Percentiles rank a stretch among this genome's conserved stretches.
phyloP scores from a whole-genome alignment of 1,139 yeast genomes.

The Pichia sp. region DNA sequence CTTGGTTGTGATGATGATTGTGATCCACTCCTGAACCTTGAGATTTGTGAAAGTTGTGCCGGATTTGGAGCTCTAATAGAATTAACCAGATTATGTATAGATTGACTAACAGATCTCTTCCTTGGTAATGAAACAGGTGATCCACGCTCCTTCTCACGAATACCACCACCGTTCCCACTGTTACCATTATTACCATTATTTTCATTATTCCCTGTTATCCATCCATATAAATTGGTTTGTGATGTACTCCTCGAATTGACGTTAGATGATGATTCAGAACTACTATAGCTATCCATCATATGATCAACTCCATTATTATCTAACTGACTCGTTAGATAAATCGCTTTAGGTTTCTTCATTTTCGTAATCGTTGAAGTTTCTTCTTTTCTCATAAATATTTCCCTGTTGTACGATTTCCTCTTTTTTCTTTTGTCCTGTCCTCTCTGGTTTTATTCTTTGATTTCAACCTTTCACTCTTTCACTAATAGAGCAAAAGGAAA shows the following conservation, averaged over 20 bases:
- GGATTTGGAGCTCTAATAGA: constrained; percentile 20
- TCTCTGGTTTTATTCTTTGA: too few relatives aligned
- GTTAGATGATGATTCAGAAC: neutral
- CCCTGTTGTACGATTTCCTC: too few relatives aligned
- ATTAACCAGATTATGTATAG: constrained; percentile 20
- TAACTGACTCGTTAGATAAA: neutral
- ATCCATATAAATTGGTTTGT: neutral
- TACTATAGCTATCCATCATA: too few relatives aligned
- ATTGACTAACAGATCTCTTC: constrained; percentile 23
- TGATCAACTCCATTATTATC: neutral
- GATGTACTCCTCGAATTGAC: neutral
- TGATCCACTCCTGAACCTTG: constrained; percentile 7
- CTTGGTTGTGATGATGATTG: constrained; percentile 5
- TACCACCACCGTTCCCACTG: too few relatives aligned
- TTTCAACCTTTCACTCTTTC: too few relatives aligned
- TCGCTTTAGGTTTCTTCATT: too few relatives aligned
- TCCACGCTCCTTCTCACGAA: neutral
- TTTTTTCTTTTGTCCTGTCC: too few relatives aligned
- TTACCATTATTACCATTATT: too few relatives aligned
- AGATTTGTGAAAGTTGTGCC: constrained; percentile 1
- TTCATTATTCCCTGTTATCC: too few relatives aligned
- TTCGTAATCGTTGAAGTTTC: too few relatives aligned
- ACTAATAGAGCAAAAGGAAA: too few relatives aligned
- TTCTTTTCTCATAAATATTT: too few relatives aligned
- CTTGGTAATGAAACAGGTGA: constrained; percentile 13